These are phyloP conservation scores for Tuber melanosporum DNA, from an alignment of 495 filamentous ascomycete genomes.

Conservation along the genomic window DNA sequence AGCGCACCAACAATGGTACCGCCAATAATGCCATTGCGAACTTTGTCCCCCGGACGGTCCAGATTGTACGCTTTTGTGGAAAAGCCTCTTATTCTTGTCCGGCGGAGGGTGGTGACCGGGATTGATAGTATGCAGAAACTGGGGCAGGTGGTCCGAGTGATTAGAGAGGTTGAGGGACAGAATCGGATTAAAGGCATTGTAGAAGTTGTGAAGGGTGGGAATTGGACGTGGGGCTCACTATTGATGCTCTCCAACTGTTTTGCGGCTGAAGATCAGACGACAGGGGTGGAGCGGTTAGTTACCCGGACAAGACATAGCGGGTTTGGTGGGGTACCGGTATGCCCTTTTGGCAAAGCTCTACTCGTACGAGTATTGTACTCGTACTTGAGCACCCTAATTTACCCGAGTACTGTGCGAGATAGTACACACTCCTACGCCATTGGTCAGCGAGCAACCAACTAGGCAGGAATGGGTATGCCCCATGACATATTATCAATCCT, in stretches of 20 bases:
- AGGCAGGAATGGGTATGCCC: no score
- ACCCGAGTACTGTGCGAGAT: no score
- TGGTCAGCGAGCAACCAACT: no score
- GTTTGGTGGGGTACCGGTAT: no score
- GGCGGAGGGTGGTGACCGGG: background rate
- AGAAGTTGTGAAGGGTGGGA: background rate
- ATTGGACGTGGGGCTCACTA: background rate
- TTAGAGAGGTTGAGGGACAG: background rate
- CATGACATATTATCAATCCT: no score
- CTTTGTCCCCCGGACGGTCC: conserved; percentile 19
- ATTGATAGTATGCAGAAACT: background rate
- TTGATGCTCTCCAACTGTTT: background rate
- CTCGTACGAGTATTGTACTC: no score
- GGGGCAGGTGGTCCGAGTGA: background rate
- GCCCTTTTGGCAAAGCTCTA: no score
- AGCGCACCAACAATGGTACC: background rate
- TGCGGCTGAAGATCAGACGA: background rate
- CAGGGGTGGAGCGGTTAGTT: background rate
- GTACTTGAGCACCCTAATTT: no score
- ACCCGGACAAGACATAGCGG: background rate
- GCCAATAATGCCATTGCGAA: conserved; percentile 26
- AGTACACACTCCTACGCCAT: no score
- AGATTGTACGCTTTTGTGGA: conserved; percentile 27
- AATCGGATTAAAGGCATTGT: conserved; percentile 13
- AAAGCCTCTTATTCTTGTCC: background rate